Percentiles rank a stretch among this genome's conserved stretches.
Conservation (phyloP, 805 yeast species). For the Blastobotrys muscicola region DNA sequence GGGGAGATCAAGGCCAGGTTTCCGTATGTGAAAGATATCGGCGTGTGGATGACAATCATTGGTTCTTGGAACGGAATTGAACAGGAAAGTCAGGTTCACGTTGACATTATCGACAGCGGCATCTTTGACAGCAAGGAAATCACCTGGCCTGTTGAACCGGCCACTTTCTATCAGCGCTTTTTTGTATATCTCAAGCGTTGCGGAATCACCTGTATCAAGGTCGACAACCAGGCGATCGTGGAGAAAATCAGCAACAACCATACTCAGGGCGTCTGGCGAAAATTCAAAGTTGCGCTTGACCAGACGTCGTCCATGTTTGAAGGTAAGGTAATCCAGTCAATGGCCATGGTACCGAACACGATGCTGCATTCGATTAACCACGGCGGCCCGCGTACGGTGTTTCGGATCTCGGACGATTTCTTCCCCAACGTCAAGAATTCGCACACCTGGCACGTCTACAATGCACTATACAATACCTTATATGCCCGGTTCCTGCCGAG, state of each 20-base stretch:
- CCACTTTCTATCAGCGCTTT: conserved; percentile 20
- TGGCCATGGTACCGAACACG: conserved; percentile 23
- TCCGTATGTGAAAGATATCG: conserved; percentile 21
- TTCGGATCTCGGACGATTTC: conserved; percentile 26
- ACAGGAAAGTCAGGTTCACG: conserved; percentile 17
- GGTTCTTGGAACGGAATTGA: conserved; percentile 27
- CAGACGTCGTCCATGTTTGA: conserved; percentile 7
- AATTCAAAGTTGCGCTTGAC: conserved; percentile 21
- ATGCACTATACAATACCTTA: conserved; percentile 19
- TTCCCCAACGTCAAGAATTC: conserved; percentile 21
- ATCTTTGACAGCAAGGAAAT: conserved; percentile 4
- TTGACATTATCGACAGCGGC: too few species aligned
- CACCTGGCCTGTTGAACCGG: conserved; percentile 2
- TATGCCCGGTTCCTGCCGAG: conserved; percentile 18
- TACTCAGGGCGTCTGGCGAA: conserved; percentile 12
- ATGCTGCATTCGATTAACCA: conserved; percentile 8
- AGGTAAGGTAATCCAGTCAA: conserved; percentile 21
- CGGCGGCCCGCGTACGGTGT: conserved; percentile 12
- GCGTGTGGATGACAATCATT: conserved; percentile 26
- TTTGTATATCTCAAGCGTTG: conserved; percentile 17
- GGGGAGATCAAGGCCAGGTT: conserved; percentile 11
- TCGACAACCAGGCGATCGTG: conserved; percentile 22
- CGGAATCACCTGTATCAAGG: conserved; percentile 23
- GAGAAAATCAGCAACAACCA: conserved; percentile 16
- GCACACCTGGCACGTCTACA: conserved; percentile 25